A percentile compares a stretch with the other conserved stretches of the same genome.
Conservation (phyloP, 1,139 yeast genomes). For the Taiozyma sp. region DNA sequence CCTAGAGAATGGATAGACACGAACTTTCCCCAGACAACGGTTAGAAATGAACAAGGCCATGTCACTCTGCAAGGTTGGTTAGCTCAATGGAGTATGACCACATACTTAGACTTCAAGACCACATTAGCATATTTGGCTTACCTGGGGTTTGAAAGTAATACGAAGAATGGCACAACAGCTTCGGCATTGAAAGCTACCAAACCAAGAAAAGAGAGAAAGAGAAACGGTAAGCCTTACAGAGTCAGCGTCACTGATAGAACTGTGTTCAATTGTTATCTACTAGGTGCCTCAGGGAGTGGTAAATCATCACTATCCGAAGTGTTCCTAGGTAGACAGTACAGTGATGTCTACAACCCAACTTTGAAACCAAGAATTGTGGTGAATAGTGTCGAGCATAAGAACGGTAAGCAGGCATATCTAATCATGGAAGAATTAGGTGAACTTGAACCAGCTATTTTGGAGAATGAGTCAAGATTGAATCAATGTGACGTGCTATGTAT, state of each 20-base stretch:
- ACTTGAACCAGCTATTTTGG: constrained; percentile 75
- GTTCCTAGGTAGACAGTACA: constrained; percentile 70
- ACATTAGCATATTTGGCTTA: constrained; percentile 87
- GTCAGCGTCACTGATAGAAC: constrained; percentile 76
- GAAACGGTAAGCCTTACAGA: constrained; percentile 63
- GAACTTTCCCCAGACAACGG: constrained; percentile 82
- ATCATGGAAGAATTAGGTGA: constrained; percentile 90
- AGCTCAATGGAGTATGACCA: constrained; percentile 97
- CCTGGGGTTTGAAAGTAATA: constrained; percentile 67
- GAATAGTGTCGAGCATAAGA: constrained; percentile 89
- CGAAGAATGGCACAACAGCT: constrained; percentile 25
- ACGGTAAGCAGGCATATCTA: constrained; percentile 92
- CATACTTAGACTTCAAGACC: constrained; percentile 76
- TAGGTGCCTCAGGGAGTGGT: constrained; percentile 86
- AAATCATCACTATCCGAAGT: constrained; percentile 79
- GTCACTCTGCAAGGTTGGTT: constrained; percentile 97
- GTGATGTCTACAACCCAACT: constrained; percentile 76
- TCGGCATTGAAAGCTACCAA: constrained; percentile 80
- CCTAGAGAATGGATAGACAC: constrained; percentile 84
- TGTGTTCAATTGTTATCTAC: constrained; percentile 82
- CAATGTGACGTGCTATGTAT: constrained; percentile 90
- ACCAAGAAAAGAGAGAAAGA: constrained; percentile 62
- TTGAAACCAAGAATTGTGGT: constrained; percentile 78
- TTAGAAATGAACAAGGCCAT: constrained; percentile 82
- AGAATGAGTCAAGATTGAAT: constrained; percentile 64